Evolutionary conservation across 352 stramenopile genomes (phyloP).

Genomic region (Phytophthora litchii): DNA sequence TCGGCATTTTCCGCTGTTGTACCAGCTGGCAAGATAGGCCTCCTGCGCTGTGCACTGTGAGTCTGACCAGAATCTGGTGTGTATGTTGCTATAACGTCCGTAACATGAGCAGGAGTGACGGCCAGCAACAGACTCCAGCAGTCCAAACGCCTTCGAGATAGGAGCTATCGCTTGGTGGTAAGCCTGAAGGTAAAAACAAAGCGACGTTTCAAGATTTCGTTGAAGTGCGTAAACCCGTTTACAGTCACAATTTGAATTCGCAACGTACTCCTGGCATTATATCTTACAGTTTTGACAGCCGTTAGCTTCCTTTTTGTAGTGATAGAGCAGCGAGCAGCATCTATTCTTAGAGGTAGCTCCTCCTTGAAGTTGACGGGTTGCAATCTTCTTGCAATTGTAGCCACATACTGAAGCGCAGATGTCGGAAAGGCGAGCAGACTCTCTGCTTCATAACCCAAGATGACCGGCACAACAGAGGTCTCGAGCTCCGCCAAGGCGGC

Average conservation of each 20-base stretch:
- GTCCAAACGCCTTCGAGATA: too few relatives aligned
- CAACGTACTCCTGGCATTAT: not conserved
- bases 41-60: constrained; percentile 4
- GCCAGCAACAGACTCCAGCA: too few relatives aligned
- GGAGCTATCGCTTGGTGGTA: too few relatives aligned
- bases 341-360: constrained; percentile 5
- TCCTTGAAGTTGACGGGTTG: constrained; percentile 29
- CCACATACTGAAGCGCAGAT: constrained; percentile 11
- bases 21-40: constrained; percentile 15
- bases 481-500: constrained; percentile 5
- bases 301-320: too few relatives aligned
- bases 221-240: constrained; percentile 10
- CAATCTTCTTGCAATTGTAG: constrained; percentile 16
- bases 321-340: not conserved
- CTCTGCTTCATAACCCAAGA: constrained; percentile 24
- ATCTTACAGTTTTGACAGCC: not conserved
- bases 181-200: not conserved
- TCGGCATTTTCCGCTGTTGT: constrained; percentile 8
- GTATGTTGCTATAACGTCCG: too few relatives aligned
- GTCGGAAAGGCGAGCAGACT: constrained; percentile 18
- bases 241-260: not conserved
- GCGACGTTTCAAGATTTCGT: constrained; percentile 16
- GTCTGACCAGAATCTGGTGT: constrained; percentile 5
- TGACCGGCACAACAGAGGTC: constrained; percentile 24
- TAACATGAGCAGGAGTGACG: too few relatives aligned